Evolutionary conservation across 805 yeast species (phyloP), one percentile per base, ranked within the genome.

Genomic region (Zygosaccharomyces lentus): DNA sequence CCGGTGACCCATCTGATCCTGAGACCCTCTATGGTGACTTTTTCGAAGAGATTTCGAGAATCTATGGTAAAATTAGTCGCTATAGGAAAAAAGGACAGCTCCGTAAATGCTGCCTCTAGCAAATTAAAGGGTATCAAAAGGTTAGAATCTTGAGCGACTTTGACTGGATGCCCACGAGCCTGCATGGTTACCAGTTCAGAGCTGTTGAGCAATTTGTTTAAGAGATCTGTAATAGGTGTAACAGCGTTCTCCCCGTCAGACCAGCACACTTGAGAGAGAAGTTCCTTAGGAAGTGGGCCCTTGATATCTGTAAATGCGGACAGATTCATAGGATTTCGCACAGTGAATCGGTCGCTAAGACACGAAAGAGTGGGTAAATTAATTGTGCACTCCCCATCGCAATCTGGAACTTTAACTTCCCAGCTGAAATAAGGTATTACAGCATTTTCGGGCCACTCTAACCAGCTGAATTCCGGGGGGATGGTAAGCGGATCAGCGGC

Each of bases 1-100:
- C 62, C 54, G 13, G 58, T 57, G 4, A 48, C 46, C 58, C 75
- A 60, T 44, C 61, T 65, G 36, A 73, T 62, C 12, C 55, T 53
- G 43, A 72, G 48, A 19, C 67, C 63, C 7, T 69, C 67, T 43
- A 74, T 59, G 1, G 71, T 61, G 4, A 72, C 68, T 34, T 67
- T 68, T 38, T 67, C 60, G 2, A 74, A 54, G 25, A 68, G 46
- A 9, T 57, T 35, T 12, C 53, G 54, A 4, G 53, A 43, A 34
- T 58, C 50, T 6, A 61, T 38, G 2, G 63, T 57, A 1, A 58
- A 29, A 35, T 62, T 62, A 3, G 58, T 43, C 6, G 45, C 30
- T 2, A 64, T 17, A 2, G 60, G 55, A 16, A 60, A 43, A 41
- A 43, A 50, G 8, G 54, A 49, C 9, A 62, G n/a, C 13, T 49